Evolutionary conservation across 1,284 basidiomycete genomes (phyloP).

Genomic region (Meripilus lineatus): DNA sequence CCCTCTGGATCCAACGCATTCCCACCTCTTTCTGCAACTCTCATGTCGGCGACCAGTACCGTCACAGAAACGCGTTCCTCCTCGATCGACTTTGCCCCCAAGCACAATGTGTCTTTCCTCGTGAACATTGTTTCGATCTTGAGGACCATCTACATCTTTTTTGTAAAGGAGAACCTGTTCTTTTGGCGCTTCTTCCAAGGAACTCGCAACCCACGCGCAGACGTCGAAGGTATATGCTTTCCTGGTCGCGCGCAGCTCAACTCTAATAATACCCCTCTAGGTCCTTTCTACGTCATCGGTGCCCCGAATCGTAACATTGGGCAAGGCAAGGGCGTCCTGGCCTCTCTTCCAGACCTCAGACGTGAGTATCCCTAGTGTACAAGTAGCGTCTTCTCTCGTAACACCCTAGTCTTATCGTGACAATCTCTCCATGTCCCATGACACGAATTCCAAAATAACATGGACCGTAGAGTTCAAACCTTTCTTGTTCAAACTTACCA

Average conservation of each 20-base stretch:
- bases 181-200: constrained; percentile 5
- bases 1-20: too few relatives aligned
- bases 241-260: not conserved
- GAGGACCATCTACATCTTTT: not conserved
- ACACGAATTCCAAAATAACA: not conserved
- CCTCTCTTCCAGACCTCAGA: constrained; percentile 17
- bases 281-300: constrained; percentile 23
- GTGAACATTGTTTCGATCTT: not conserved
- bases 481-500: constrained; percentile 19
- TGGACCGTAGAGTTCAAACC: constrained; percentile 22
- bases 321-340: constrained; percentile 23
- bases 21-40: too few relatives aligned
- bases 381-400: not conserved
- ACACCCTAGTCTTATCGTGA: not conserved
- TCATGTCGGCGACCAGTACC: too few relatives aligned
- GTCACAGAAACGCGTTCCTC: too few relatives aligned
- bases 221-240: constrained; percentile 11
- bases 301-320: constrained; percentile 21
- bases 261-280: constrained; percentile 10
- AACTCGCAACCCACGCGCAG: constrained; percentile 9
- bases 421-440: not conserved
- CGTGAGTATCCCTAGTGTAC: constrained; percentile 1
- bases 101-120: too few relatives aligned
- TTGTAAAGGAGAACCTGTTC: constrained; percentile 1
- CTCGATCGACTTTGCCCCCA: too few relatives aligned